phyloP scores from a whole-genome alignment of 2,329 filamentous ascomycete genomes.

The Fusarium fracticaudum region DNA sequence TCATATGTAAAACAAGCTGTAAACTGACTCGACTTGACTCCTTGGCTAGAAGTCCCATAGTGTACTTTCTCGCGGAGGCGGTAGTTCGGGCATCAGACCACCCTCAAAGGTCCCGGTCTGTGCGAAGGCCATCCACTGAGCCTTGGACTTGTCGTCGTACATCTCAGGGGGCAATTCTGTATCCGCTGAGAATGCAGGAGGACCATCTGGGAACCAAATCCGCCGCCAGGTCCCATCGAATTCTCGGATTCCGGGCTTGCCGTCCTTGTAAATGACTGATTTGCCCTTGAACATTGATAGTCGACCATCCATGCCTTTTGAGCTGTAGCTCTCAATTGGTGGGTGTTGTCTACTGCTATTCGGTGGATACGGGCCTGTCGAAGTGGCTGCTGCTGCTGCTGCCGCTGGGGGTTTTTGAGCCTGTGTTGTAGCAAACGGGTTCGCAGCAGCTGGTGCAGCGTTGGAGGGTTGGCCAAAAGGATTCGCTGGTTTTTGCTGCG shows the following conservation, averaged over 20 bases:
- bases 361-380: constrained; percentile 55
- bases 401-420: background rate
- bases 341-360: constrained; percentile 57
- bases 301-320: constrained; percentile 53
- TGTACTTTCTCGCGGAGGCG: constrained; percentile 81
- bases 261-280: constrained; percentile 66
- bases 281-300: constrained; percentile 71
- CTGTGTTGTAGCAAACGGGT: constrained; percentile 38
- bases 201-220: constrained; percentile 79
- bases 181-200: constrained; percentile 69
- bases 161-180: constrained; percentile 66
- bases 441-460: constrained; percentile 28
- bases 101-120: constrained; percentile 74
- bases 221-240: constrained; percentile 67
- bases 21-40: background rate
- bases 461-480: constrained; percentile 43
- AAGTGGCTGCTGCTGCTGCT: constrained; percentile 11
- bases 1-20: constrained; percentile 73
- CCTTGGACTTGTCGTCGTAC: constrained; percentile 69
- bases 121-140: constrained; percentile 71
- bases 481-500: constrained; percentile 16
- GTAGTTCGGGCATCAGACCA: constrained; percentile 78
- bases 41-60: constrained; percentile 72
- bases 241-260: constrained; percentile 59
- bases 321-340: constrained; percentile 54